These are phyloP conservation scores for Penicillium sp. DNA, from an alignment of 2,329 filamentous ascomycete genomes.

Conservation along the genomic window DNA sequence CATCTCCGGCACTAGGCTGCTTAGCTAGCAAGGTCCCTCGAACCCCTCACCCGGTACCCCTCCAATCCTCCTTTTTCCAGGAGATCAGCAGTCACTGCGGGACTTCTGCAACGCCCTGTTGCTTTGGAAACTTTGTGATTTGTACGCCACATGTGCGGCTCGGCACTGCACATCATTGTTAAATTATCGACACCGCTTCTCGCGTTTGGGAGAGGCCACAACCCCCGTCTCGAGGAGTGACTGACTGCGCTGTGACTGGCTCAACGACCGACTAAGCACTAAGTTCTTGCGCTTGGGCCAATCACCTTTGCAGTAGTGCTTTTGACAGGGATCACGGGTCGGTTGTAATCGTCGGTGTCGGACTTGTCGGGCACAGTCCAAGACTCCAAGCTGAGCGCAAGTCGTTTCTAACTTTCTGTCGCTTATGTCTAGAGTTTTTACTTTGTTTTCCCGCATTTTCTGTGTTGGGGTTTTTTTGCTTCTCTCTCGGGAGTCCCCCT, in stretches of 20 bases:
- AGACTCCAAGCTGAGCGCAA: neutral
- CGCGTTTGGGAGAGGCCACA: constrained; percentile 11
- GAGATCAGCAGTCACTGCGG: neutral
- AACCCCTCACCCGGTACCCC: neutral
- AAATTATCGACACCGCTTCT: constrained; percentile 24
- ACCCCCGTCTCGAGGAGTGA: neutral
- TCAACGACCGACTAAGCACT: constrained; percentile 11
- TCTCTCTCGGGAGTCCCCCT: neutral
- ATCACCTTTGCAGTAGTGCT: constrained; percentile 1
- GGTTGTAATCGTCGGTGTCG: constrained; percentile 28
- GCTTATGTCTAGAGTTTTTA: neutral
- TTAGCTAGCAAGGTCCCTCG: neutral
- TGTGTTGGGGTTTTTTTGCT: neutral
- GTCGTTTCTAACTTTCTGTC: neutral
- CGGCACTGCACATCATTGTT: constrained; percentile 5
- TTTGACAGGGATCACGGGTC: constrained; percentile 10
- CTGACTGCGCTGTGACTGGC: constrained; percentile 15
- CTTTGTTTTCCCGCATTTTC: neutral
- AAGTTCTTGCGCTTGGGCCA: constrained; percentile 7
- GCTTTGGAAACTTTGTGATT: neutral
- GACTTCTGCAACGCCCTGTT: neutral
- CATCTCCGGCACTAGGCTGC: neutral
- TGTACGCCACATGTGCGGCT: constrained; percentile 8
- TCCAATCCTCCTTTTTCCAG: neutral
- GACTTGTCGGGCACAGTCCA: neutral